phyloP scores from a whole-genome alignment of 2,329 filamentous ascomycete species.

The Ophiostoma quercus region DNA sequence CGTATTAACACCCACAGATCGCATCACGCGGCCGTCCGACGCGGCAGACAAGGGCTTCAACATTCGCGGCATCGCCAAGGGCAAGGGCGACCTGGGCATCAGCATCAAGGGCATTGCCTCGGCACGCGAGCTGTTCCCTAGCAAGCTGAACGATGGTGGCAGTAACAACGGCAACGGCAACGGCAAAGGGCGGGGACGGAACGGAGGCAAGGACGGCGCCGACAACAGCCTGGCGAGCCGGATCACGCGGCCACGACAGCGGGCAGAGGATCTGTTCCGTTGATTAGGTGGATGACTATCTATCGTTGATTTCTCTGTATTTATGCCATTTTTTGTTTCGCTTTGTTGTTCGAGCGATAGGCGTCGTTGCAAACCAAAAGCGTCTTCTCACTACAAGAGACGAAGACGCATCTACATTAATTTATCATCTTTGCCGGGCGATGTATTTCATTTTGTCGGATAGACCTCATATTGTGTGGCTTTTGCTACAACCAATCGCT shows the following conservation, averaged over 20 bases:
- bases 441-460: background rate
- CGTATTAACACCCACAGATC: constrained; percentile 30
- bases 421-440: no score
- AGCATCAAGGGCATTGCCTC: constrained; percentile 61
- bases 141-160: constrained; percentile 45
- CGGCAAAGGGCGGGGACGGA: constrained; percentile 32
- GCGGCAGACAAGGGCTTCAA: constrained; percentile 37
- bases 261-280: constrained; percentile 67
- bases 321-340: background rate
- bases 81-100: constrained; percentile 39
- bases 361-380: constrained; percentile 9
- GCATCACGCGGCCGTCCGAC: constrained; percentile 33
- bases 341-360: background rate
- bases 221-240: constrained; percentile 54
- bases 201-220: constrained; percentile 66
- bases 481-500: no score
- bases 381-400: background rate
- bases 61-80: constrained; percentile 54
- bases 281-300: no score
- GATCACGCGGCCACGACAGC: constrained; percentile 52
- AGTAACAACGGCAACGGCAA: constrained; percentile 33
- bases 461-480: background rate
- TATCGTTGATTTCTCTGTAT: background rate
- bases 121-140: constrained; percentile 64
- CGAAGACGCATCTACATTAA: background rate